phyloP scores from a whole-genome alignment of 345 rosid species.

The Orychophragmus violaceus region DNA sequence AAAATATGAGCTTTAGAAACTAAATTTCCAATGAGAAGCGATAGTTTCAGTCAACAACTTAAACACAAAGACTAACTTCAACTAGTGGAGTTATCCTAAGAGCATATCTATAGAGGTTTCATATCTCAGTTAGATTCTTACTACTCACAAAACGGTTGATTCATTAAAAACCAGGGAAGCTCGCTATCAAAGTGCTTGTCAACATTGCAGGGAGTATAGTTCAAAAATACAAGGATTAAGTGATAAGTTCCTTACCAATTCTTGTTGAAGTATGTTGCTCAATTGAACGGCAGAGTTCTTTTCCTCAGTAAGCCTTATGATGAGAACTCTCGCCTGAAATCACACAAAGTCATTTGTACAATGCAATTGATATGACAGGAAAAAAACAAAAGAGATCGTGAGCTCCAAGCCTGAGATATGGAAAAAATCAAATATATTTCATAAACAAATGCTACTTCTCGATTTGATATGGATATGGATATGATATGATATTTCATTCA shows the following conservation, averaged over 20 bases:
- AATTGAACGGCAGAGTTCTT: slow-evolving; percentile 46
- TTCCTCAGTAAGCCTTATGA: slow-evolving; percentile 55
- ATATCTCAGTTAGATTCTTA: background rate
- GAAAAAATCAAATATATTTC: no score
- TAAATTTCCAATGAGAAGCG: no score
- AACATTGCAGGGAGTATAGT: background rate
- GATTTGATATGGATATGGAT: no score
- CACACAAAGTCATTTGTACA: no score
- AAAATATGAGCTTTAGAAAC: background rate
- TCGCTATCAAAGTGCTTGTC: background rate
- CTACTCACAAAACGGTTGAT: background rate
- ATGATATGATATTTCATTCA: background rate
- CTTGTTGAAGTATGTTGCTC: slow-evolving; percentile 51
- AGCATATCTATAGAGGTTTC: background rate
- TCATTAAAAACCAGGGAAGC: background rate
- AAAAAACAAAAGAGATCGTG: no score
- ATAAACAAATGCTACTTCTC: no score
- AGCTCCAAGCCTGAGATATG: no score
- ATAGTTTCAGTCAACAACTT: no score
- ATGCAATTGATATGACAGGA: no score
- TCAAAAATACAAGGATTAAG: background rate
- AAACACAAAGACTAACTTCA: no score
- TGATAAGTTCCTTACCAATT: slow-evolving; percentile 53
- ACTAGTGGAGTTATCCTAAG: background rate
- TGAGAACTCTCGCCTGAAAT: slow-evolving; percentile 45